phyloP scores from a whole-genome alignment of 208 protist species.

The Trypanosoma vivax region DNA sequence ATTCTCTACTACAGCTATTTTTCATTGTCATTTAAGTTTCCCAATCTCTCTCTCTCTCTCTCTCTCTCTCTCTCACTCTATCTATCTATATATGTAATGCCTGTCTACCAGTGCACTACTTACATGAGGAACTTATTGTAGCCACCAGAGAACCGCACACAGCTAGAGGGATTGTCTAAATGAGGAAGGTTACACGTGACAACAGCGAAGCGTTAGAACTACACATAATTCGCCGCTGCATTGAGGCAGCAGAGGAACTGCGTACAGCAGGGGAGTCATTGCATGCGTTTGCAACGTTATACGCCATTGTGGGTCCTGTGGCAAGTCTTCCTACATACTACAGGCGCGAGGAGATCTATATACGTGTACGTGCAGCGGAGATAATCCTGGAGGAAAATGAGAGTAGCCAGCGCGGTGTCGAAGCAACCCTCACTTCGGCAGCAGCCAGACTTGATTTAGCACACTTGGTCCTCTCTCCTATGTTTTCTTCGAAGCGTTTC shows the following conservation, averaged over 20 bases:
- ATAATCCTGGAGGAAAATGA: constrained; percentile 19
- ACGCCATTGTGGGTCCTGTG: constrained; percentile 1
- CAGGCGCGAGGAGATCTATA: constrained; percentile 38
- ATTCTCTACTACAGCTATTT: no score
- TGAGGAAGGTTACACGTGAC: background rate
- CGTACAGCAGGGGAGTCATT: constrained; percentile 28
- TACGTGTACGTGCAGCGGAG: constrained; percentile 42
- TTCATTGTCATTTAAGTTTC: no score
- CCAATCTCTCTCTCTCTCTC: no score
- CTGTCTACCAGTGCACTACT: no score
- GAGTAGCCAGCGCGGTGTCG: no score
- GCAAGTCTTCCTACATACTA: constrained; percentile 26
- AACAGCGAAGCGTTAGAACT: constrained; percentile 3
- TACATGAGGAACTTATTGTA: no score
- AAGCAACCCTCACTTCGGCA: constrained; percentile 4
- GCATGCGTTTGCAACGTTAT: constrained; percentile 30
- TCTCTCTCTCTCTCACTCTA: no score
- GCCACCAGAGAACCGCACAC: no score
- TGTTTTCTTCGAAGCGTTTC: constrained; percentile 25
- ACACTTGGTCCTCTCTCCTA: constrained; percentile 39
- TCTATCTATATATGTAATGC: no score
- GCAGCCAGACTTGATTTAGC: constrained; percentile 36
- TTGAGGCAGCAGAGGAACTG: constrained; percentile 44
- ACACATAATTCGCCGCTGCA: constrained; percentile 16
- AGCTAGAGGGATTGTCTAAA: no score